A percentile compares a stretch with the other conserved stretches of the same genome.
Evolutionary conservation across 2,329 filamentous ascomycete species (phyloP).

Genomic region (Fonsecaea erecta): DNA sequence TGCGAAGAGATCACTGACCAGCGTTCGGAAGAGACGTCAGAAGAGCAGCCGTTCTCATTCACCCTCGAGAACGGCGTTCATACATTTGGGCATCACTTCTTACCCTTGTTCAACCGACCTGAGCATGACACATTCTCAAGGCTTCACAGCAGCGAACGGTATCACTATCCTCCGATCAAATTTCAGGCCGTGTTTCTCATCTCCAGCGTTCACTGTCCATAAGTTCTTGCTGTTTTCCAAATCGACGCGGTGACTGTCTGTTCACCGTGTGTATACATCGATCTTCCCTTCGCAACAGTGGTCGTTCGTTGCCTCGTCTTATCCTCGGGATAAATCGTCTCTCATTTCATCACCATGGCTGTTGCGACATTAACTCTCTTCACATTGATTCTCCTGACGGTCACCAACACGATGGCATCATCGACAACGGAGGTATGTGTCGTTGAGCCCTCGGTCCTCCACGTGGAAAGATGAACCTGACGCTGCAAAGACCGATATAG

Average conservation of each 20-base stretch:
- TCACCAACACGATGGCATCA: background rate
- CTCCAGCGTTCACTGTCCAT: background rate
- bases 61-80: background rate
- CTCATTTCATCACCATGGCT: background rate
- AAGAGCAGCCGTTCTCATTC: background rate
- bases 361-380: background rate
- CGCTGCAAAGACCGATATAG: background rate
- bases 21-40: background rate
- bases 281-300: background rate
- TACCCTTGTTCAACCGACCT: background rate
- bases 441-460: background rate
- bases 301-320: background rate
- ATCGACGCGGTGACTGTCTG: background rate
- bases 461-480: background rate
- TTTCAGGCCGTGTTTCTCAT: background rate
- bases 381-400: background rate
- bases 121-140: background rate
- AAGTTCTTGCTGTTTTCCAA: constrained; percentile 1
- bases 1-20: background rate
- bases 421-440: background rate
- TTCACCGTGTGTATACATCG: background rate
- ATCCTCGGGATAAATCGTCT: background rate
- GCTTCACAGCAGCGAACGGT: background rate
- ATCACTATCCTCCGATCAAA: background rate
- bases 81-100: background rate